These are phyloP conservation scores for Paraglomus occultum DNA, from an alignment of 192 early-diverging fungal genomes.

Conservation along the genomic window DNA sequence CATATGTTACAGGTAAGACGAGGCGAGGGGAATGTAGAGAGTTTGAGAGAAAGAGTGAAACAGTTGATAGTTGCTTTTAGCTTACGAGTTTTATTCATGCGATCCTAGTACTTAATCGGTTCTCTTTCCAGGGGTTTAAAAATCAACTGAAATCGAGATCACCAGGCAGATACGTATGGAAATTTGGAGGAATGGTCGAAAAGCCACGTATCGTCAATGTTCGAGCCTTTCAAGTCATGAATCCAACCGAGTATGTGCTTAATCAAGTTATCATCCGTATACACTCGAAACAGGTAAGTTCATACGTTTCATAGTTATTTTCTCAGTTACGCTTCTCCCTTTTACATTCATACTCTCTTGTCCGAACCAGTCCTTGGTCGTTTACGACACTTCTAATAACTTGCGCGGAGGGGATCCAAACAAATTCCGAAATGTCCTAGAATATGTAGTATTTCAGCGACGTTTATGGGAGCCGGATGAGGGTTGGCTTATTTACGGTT, in stretches of 20 bases:
- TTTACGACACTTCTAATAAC: slow-evolving; percentile 49
- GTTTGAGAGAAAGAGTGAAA: not conserved
- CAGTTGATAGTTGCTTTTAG: slow-evolving; percentile 1
- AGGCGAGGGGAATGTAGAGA: not conserved
- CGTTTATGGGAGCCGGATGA: slow-evolving; percentile 55
- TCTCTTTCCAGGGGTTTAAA: not conserved
- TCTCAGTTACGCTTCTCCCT: not conserved
- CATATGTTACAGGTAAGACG: not conserved
- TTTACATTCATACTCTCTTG: too few species aligned
- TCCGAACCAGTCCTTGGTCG: slow-evolving; percentile 56
- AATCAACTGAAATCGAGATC: not conserved
- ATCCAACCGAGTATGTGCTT: slow-evolving; percentile 44
- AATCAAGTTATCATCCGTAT: slow-evolving; percentile 66
- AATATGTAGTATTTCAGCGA: slow-evolving; percentile 71
- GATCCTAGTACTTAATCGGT: not conserved
- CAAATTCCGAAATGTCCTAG: slow-evolving; percentile 55
- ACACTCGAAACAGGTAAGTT: slow-evolving; percentile 59
- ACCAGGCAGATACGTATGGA: slow-evolving; percentile 51
- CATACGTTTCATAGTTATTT: not conserved
- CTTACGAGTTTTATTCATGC: not conserved
- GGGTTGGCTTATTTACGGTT: slow-evolving; percentile 63
- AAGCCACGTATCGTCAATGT: slow-evolving; percentile 60
- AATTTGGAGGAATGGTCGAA: slow-evolving; percentile 52
- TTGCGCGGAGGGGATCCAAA: slow-evolving; percentile 47
- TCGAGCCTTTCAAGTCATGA: slow-evolving; percentile 48